phyloP scores from a whole-genome alignment of 73 alveolate genomes.

The Paramecium biaurelia region DNA sequence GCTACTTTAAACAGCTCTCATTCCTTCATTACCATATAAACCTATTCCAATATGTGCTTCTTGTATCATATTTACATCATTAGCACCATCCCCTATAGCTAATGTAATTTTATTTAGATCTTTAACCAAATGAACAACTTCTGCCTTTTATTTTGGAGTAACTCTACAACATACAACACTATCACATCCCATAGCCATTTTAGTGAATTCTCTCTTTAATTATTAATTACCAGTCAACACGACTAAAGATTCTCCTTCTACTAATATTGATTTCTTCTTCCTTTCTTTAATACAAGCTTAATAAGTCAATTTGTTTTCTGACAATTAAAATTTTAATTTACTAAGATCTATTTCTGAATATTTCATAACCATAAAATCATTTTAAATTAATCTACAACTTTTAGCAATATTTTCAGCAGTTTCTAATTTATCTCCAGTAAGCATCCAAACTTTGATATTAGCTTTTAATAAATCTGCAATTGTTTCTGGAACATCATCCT shows the following conservation, averaged over 20 bases:
- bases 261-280: conserved; percentile 71
- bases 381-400: conserved; percentile 56
- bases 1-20: conserved; percentile 93
- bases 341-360: conserved; percentile 48
- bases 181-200: conserved; percentile 73
- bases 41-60: conserved; percentile 88
- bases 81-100: conserved; percentile 96
- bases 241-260: conserved; percentile 57
- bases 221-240: background rate
- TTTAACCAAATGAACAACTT: conserved; percentile 75
- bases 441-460: conserved; percentile 67
- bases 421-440: conserved; percentile 69
- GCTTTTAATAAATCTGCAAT: conserved; percentile 70
- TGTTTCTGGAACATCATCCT: conserved; percentile 85
- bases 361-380: conserved; percentile 33
- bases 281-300: background rate
- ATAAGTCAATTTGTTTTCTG: conserved; percentile 39
- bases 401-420: conserved; percentile 79
- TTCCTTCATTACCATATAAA: conserved; percentile 95
- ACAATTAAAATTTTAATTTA: conserved; percentile 16
- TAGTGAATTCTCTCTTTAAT: conserved; percentile 57
- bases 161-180: conserved; percentile 87
- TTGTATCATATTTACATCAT: conserved; percentile 89
- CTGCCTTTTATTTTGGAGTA: conserved; percentile 86
- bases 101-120: conserved; percentile 75